These are phyloP conservation scores for Clonostachys sp. DNA, from an alignment of 2,329 filamentous ascomycete genomes.

Conservation along the genomic window DNA sequence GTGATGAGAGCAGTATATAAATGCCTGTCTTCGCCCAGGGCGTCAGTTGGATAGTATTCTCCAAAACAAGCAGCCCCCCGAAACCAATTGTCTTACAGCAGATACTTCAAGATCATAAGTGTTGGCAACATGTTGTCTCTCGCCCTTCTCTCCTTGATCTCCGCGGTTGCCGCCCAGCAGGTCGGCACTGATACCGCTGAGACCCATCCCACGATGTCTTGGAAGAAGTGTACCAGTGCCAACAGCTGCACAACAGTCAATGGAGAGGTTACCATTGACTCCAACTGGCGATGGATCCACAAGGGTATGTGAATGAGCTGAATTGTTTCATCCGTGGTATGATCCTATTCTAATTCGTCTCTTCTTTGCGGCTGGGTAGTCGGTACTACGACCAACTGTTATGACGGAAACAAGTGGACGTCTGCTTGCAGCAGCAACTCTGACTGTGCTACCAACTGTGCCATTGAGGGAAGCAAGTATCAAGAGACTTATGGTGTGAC, in stretches of 20 bases:
- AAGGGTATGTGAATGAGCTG: conserved; percentile 5
- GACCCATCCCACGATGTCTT: conserved; percentile 4
- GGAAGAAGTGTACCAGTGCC: conserved; percentile 2
- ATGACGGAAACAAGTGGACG: conserved; percentile 33
- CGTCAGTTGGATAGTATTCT: background rate
- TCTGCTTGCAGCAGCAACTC: conserved; percentile 30
- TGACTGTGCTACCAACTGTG: conserved; percentile 37
- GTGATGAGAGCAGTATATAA: background rate
- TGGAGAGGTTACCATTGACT: conserved; percentile 41
- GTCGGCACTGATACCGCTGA: conserved; percentile 4
- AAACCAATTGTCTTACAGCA: too few species aligned
- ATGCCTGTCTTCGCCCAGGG: background rate
- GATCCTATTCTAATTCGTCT: background rate
- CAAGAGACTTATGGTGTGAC: conserved; percentile 38
- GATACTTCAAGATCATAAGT: background rate
- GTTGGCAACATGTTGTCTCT: conserved; percentile 4
- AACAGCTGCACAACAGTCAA: conserved; percentile 28
- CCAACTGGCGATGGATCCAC: conserved; percentile 53
- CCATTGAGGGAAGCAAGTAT: conserved; percentile 41
- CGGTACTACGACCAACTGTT: conserved; percentile 37
- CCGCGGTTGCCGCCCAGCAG: conserved; percentile 6
- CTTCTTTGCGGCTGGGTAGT: background rate
- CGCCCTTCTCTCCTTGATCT: conserved; percentile 7
- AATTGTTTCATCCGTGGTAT: background rate
- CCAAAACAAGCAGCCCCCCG: too few species aligned